These are phyloP conservation scores for Penicillium fimorum DNA, from an alignment of 495 filamentous ascomycete species.

Conservation along the genomic window DNA sequence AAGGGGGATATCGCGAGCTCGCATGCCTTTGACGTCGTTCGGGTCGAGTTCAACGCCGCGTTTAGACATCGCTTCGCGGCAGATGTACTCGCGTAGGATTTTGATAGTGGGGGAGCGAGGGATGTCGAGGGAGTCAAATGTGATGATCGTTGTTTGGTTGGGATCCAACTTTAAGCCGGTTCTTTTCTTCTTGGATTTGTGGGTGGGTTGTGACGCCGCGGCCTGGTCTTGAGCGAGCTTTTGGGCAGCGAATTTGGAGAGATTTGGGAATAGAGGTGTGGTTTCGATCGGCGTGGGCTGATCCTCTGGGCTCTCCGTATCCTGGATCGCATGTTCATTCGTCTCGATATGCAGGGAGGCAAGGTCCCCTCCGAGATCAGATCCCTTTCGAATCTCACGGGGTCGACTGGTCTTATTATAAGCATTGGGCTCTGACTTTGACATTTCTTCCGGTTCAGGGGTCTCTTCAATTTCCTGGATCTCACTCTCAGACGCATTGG, in stretches of 20 bases:
- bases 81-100: conserved; percentile 73
- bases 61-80: conserved; percentile 69
- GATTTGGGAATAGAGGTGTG: conserved; percentile 11
- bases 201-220: conserved; percentile 6
- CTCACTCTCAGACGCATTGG: conserved; percentile 19
- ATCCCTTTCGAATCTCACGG: conserved; percentile 20
- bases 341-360: conserved; percentile 30
- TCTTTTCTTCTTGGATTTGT: conserved; percentile 33
- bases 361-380: conserved; percentile 23
- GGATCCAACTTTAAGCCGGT: conserved; percentile 26
- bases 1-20: conserved; percentile 65
- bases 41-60: conserved; percentile 55
- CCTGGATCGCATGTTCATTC: conserved; percentile 3
- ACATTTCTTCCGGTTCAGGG: conserved; percentile 24
- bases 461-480: conserved; percentile 39
- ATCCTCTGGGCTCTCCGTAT: conserved; percentile 9
- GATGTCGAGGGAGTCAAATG: conserved; percentile 77
- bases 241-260: conserved; percentile 6
- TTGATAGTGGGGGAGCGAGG: conserved; percentile 59
- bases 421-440: neutral
- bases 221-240: conserved; percentile 2
- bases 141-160: conserved; percentile 68
- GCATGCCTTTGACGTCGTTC: conserved; percentile 59
- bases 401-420: neutral
- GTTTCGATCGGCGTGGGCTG: conserved; percentile 20